These are phyloP conservation scores for Diaporthe ampelina DNA, from an alignment of 2,329 filamentous ascomycete species.

Conservation along the genomic window DNA sequence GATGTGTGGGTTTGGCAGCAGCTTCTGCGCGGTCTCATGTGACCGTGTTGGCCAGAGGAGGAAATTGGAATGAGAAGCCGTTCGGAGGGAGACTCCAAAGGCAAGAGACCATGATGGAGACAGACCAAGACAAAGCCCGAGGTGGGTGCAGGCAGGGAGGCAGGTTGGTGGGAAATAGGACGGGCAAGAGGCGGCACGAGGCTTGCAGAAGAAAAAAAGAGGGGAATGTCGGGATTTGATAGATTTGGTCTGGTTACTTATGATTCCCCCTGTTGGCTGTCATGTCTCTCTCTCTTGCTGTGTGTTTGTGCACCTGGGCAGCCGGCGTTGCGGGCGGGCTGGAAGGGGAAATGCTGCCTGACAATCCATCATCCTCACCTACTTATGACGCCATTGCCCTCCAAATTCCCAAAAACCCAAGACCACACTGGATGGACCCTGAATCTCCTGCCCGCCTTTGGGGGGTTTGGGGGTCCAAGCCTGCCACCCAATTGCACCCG, in stretches of 20 bases:
- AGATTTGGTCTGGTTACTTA: not conserved
- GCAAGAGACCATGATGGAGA: not conserved
- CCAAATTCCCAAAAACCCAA: not conserved
- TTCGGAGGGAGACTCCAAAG: not conserved
- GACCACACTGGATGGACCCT: not conserved
- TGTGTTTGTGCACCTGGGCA: not conserved
- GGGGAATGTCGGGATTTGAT: constrained; percentile 24
- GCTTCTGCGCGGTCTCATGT: not conserved
- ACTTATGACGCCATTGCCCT: constrained; percentile 24
- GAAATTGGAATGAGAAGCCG: not conserved
- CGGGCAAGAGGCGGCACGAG: too few species aligned
- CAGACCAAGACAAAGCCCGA: too few species aligned
- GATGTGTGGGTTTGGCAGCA: not conserved
- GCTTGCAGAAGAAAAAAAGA: constrained; percentile 3
- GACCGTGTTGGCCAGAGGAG: not conserved
- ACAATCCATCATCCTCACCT: constrained; percentile 29
- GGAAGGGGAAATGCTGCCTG: constrained; percentile 42
- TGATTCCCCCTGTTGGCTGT: too few species aligned
- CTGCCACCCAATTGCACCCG: not conserved
- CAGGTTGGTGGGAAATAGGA: too few species aligned
- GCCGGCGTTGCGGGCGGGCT: not conserved
- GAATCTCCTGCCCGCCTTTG: not conserved
- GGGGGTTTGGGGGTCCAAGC: not conserved
- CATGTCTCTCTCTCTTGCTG: too few species aligned
- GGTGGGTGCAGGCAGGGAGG: too few species aligned